Evolutionary conservation across 2,329 filamentous ascomycete genomes (phyloP).

Genomic region (Rutstroemia sp.): DNA sequence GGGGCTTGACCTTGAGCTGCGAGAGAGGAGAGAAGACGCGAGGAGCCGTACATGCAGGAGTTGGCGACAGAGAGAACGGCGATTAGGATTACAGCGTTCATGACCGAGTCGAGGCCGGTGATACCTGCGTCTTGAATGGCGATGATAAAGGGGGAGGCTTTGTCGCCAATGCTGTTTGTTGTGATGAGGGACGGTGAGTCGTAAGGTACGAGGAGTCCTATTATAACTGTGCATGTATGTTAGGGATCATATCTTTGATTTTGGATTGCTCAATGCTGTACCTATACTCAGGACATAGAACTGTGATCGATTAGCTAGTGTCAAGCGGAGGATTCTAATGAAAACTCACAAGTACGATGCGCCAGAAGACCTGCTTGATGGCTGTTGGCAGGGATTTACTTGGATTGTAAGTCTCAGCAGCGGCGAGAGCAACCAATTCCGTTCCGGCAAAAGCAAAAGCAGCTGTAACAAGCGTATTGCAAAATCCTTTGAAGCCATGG

Average conservation of each 20-base stretch:
- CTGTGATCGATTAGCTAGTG: constrained; percentile 33
- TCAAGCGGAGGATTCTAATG: constrained; percentile 41
- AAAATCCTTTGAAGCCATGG: constrained; percentile 75
- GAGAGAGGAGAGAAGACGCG: constrained; percentile 79
- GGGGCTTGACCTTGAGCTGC: constrained; percentile 85
- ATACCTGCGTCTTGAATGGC: constrained; percentile 83
- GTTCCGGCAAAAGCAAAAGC: constrained; percentile 74
- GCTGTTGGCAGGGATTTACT: constrained; percentile 76
- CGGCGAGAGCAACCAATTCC: constrained; percentile 68
- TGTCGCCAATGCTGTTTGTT: constrained; percentile 53
- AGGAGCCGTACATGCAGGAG: constrained; percentile 84
- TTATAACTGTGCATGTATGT: constrained; percentile 57
- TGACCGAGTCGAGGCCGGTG: constrained; percentile 70
- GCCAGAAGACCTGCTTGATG: constrained; percentile 95
- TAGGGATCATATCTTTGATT: constrained; percentile 58
- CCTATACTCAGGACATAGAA: constrained; percentile 84
- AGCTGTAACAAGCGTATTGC: constrained; percentile 67
- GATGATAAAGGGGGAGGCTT: constrained; percentile 87
- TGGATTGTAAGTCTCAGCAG: constrained; percentile 73
- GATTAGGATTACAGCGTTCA: constrained; percentile 90
- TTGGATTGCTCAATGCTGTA: constrained; percentile 75
- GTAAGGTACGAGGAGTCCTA: constrained; percentile 78
- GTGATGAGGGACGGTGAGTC: constrained; percentile 55
- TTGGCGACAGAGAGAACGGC: constrained; percentile 89
- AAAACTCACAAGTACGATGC: constrained; percentile 63